Evolutionary conservation across 495 filamentous ascomycete species (phyloP), one percentile per base, ranked within the genome.

Genomic region (Hypoxylon intermedium): DNA sequence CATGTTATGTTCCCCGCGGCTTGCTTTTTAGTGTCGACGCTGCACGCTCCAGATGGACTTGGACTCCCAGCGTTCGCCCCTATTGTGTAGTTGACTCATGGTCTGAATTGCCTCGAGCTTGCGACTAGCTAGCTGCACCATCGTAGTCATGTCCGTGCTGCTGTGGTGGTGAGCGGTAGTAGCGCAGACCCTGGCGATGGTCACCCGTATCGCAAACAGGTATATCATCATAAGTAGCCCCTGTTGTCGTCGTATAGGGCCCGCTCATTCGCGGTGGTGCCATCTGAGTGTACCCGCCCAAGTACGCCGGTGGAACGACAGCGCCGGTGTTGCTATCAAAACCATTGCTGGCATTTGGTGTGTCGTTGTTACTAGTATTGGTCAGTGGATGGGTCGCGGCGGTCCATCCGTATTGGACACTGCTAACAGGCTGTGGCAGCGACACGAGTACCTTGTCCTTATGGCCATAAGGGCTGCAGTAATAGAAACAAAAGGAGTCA

Each of bases 401-500:
- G 9, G 40, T 33, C 56, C 56, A 60, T 9, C 13, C 11, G 47
- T 53, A 60, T 30, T 37, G 33, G 30, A 46, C 28, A 9, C 11
- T 37, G 43, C 33, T 19, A 19, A 11, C 21, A 2, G 33, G 34
- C 19, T 42, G 43, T 3, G 50, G 50, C 4, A 44, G 43, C 15
- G 50, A 44, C 7, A 57, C 44, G 13, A 52, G 31, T 5, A 20
- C 38, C 6, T 55, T 63, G 4, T 16, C 16, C 20, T 57, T 63
- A 2, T 6, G 33, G 24, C 50, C 42, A 47, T 57, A 57, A 15
- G 40, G 38, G 21, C 47, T 57, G n/a, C n/a, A 13, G 4, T 4
- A 31, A 1, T 12, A 28, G 16, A 6, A 18, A n/a, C n/a, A 11
- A 13, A 24, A 20, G 40, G 11, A 9, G 19, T 55, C 34, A 45